A percentile compares a stretch with the other conserved stretches of the same genome.
Evolutionary conservation across 352 stramenopile genomes (phyloP).

Genomic region (Pythium dissotocum): DNA sequence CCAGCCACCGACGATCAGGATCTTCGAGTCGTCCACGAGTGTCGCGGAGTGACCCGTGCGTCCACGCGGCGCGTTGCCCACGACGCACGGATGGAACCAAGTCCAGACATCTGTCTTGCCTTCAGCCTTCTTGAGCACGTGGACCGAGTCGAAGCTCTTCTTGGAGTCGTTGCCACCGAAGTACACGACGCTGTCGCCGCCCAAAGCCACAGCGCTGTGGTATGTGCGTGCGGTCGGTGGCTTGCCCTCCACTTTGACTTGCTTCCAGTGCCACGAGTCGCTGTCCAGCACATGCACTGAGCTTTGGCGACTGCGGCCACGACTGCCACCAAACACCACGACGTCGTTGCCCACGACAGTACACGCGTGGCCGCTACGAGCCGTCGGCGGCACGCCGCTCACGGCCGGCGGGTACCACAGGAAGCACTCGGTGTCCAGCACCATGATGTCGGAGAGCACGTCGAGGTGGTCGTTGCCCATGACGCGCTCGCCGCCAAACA

Average conservation of each 20-base stretch:
- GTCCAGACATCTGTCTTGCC: slow-evolving; percentile 50
- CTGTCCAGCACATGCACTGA: slow-evolving; percentile 77
- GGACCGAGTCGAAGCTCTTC: slow-evolving; percentile 90
- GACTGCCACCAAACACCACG: slow-evolving; percentile 78
- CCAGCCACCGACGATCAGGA: slow-evolving; percentile 93
- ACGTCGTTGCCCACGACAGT: slow-evolving; percentile 75
- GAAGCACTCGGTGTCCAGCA: slow-evolving; percentile 94
- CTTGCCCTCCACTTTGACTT: slow-evolving; percentile 85
- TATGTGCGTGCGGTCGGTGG: slow-evolving; percentile 90
- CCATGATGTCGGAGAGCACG: slow-evolving; percentile 84
- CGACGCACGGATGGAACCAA: slow-evolving; percentile 88
- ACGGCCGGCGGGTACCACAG: slow-evolving; percentile 92
- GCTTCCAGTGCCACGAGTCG: slow-evolving; percentile 90
- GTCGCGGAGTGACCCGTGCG: slow-evolving; percentile 91
- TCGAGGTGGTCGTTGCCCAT: slow-evolving; percentile 61
- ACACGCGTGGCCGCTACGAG: slow-evolving; percentile 73
- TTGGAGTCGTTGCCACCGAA: slow-evolving; percentile 94
- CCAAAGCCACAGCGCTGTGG: slow-evolving; percentile 78
- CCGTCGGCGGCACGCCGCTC: slow-evolving; percentile 57
- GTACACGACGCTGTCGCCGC: slow-evolving; percentile 79
- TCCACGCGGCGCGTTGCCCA: slow-evolving; percentile 66
- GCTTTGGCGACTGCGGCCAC: slow-evolving; percentile 69
- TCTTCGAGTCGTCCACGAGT: slow-evolving; percentile 81
- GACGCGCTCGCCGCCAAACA: slow-evolving; percentile 91
- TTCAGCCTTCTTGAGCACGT: slow-evolving; percentile 83